Percentiles rank a stretch among this genome's conserved stretches.
phyloP scores from a whole-genome alignment of 495 filamentous ascomycete genomes.

The Baudoinia panamericana region DNA sequence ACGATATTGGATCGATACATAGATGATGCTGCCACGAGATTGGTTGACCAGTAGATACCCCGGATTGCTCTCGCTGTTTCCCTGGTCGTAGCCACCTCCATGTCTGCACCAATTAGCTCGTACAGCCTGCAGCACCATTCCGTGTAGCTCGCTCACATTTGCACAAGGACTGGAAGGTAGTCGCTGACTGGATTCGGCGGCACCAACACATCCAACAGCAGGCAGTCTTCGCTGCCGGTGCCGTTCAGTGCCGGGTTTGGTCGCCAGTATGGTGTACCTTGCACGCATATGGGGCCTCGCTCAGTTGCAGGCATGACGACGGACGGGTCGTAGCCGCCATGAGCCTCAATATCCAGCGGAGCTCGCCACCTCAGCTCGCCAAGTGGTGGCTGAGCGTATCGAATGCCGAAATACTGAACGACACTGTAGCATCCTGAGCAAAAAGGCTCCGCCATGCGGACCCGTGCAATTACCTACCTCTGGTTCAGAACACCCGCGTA shows the following conservation, averaged over 20 bases:
- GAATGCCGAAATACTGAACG: constrained; percentile 19
- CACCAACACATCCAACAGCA: constrained; percentile 20
- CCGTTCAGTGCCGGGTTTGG: constrained; percentile 9
- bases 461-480: constrained; percentile 3
- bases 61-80: constrained; percentile 14
- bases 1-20: constrained; percentile 28
- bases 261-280: constrained; percentile 18
- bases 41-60: constrained; percentile 20
- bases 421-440: constrained; percentile 2
- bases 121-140: too few species aligned
- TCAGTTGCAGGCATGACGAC: constrained; percentile 8
- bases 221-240: constrained; percentile 20
- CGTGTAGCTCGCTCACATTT: too few species aligned
- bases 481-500: constrained; percentile 13
- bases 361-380: constrained; percentile 20
- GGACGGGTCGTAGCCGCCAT: constrained; percentile 6
- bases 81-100: constrained; percentile 18
- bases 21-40: constrained; percentile 22
- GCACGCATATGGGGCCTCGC: constrained; percentile 20
- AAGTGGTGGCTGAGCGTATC: constrained; percentile 17
- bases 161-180: constrained; percentile 18
- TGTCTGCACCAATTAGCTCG: too few species aligned
- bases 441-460: neutral
- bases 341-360: constrained; percentile 16
- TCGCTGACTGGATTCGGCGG: constrained; percentile 11